Percentiles rank a stretch among this genome's conserved stretches.
Evolutionary conservation across 371 early-diverging fungal species (phyloP).

Genomic region (Mucor sp.): DNA sequence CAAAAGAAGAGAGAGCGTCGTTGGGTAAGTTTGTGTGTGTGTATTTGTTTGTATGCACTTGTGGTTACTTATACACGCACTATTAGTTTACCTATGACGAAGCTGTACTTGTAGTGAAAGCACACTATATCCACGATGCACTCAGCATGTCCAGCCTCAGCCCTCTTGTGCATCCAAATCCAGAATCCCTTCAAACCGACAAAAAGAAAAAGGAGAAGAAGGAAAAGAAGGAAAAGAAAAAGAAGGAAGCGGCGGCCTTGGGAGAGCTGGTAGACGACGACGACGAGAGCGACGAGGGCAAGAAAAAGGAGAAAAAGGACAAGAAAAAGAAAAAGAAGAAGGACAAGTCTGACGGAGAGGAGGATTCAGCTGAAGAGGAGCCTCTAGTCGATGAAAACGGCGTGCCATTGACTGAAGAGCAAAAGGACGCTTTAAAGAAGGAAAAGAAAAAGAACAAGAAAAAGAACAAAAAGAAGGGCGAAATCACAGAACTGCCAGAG

Average conservation of each 20-base stretch:
- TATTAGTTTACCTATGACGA: constrained; percentile 58
- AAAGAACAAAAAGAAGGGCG: constrained; percentile 19
- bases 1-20: constrained; percentile 53
- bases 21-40: constrained; percentile 40
- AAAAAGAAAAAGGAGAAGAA: neutral
- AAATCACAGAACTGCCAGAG: constrained; percentile 12
- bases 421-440: constrained; percentile 9
- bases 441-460: constrained; percentile 22
- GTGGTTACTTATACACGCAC: neutral
- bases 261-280: neutral
- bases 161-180: constrained; percentile 11
- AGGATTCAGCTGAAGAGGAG: neutral
- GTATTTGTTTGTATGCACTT: neutral
- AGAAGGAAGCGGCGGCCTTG: neutral
- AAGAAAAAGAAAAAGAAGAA: constrained; percentile 20
- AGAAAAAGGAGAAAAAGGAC: constrained; percentile 8
- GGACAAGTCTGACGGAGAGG: constrained; percentile 7
- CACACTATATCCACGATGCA: constrained; percentile 56
- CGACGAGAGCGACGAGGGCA: constrained; percentile 9
- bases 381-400: constrained; percentile 8
- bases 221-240: constrained; percentile 19
- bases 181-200: neutral
- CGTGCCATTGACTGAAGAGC: constrained; percentile 3
- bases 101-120: constrained; percentile 35
- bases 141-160: constrained; percentile 39